Conservation (phyloP, 331 rosid species). For the Quercus lobata region DNA sequence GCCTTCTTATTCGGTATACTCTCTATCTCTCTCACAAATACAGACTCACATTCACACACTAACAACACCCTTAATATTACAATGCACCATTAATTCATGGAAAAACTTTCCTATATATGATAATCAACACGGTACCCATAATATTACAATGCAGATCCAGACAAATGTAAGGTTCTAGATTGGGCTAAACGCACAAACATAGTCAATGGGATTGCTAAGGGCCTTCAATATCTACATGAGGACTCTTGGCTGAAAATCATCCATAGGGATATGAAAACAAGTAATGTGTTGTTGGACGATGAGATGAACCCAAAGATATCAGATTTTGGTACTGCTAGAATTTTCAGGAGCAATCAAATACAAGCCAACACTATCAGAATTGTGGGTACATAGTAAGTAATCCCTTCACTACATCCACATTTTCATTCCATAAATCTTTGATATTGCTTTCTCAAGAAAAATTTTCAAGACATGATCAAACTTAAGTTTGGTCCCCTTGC, state of each 20-base stretch:
- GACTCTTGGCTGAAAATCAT: background rate
- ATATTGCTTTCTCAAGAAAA: background rate
- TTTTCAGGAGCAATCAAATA: conserved; percentile 13
- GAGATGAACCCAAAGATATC: conserved; percentile 30
- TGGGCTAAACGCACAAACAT: background rate
- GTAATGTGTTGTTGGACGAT: conserved; percentile 20
- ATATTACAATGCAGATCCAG: background rate
- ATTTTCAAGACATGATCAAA: background rate
- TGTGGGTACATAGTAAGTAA: conserved; percentile 33
- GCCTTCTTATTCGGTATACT: background rate
- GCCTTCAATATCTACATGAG: background rate
- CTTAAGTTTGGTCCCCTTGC: background rate
- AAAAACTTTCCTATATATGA: too few species aligned
- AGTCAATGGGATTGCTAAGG: background rate
- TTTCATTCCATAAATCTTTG: background rate
- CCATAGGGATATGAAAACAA: conserved; percentile 26
- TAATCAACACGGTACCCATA: too few species aligned
- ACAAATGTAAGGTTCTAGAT: background rate
- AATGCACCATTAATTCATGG: too few species aligned
- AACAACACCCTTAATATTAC: too few species aligned
- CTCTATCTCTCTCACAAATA: background rate
- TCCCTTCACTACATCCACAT: background rate
- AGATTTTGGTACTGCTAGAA: conserved; percentile 29
- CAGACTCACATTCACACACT: too few species aligned
- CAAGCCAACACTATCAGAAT: background rate